phyloP scores from a whole-genome alignment of 768 basidiomycete species.

The Sistotremastrum suecicum region DNA sequence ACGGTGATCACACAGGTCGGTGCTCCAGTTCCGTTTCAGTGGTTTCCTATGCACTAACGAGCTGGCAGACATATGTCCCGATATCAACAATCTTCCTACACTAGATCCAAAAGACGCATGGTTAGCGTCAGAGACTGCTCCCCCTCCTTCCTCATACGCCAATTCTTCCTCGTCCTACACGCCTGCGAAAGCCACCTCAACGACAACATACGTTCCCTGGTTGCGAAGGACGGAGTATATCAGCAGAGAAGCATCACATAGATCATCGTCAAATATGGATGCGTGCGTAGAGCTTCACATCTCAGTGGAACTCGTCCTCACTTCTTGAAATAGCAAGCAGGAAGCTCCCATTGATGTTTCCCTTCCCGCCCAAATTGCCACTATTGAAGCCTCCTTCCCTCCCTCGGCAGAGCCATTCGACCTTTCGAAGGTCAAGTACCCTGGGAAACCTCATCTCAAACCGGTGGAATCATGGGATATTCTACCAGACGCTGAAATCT shows the following conservation, averaged over 20 bases:
- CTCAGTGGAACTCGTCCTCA: background rate
- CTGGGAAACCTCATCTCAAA: conserved; percentile 59
- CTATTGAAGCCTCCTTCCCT: conserved; percentile 66
- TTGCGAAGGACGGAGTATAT: conserved; percentile 87
- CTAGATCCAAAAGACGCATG: conserved; percentile 68
- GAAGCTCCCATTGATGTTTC: conserved; percentile 52
- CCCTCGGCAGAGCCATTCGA: conserved; percentile 47
- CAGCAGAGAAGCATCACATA: conserved; percentile 42
- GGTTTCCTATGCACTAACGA: background rate
- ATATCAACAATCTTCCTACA: conserved; percentile 36
- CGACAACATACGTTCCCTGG: conserved; percentile 67
- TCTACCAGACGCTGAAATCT: conserved; percentile 72
- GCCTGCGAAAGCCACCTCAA: conserved; percentile 30
- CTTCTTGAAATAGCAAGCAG: conserved; percentile 28
- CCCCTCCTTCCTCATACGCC: conserved; percentile 28
- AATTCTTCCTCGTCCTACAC: conserved; percentile 15
- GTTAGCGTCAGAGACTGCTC: conserved; percentile 31
- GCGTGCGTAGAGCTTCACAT: conserved; percentile 26
- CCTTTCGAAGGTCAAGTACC: conserved; percentile 51
- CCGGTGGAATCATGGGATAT: conserved; percentile 76
- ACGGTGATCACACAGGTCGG: conserved; percentile 53
- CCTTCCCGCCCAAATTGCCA: conserved; percentile 54
- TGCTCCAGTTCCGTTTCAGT: conserved; percentile 3
- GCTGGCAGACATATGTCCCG: conserved; percentile 48
- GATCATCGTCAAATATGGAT: conserved; percentile 30